A percentile compares a stretch with the other conserved stretches of the same genome.
Evolutionary conservation across 1,284 basidiomycete species (phyloP).

Genomic region (Boletus sp.): DNA sequence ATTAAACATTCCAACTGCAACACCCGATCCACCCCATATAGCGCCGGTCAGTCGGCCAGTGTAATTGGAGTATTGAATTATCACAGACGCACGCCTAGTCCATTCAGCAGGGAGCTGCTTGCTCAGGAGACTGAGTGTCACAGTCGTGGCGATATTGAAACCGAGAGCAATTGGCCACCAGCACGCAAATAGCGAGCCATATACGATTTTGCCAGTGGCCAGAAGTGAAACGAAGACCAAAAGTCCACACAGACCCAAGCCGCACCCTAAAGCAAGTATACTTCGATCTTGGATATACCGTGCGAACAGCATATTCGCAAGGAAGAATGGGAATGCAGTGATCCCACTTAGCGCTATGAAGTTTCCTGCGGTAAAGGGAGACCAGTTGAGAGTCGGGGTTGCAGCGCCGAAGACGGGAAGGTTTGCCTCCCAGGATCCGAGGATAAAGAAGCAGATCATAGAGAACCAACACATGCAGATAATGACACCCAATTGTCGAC

Average conservation of each 20-base stretch:
- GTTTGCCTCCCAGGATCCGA: slow-evolving; percentile 70
- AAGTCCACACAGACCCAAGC: slow-evolving; percentile 50
- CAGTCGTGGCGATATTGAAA: slow-evolving; percentile 65
- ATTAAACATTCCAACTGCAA: slow-evolving; percentile 59
- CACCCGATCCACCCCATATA: slow-evolving; percentile 63
- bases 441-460: slow-evolving; percentile 71
- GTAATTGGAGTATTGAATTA: slow-evolving; percentile 68
- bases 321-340: slow-evolving; percentile 61
- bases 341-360: slow-evolving; percentile 67
- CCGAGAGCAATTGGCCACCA: slow-evolving; percentile 69
- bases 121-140: slow-evolving; percentile 59
- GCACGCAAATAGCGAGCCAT: slow-evolving; percentile 52
- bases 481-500: slow-evolving; percentile 49
- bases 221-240: slow-evolving; percentile 49
- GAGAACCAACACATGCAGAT: slow-evolving; percentile 68
- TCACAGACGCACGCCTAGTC: slow-evolving; percentile 54
- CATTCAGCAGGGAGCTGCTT: slow-evolving; percentile 63
- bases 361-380: slow-evolving; percentile 63
- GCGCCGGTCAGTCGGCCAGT: slow-evolving; percentile 59
- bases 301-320: slow-evolving; percentile 55
- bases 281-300: slow-evolving; percentile 58
- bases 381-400: slow-evolving; percentile 45
- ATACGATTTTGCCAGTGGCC: slow-evolving; percentile 39
- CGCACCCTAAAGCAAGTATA: slow-evolving; percentile 52
- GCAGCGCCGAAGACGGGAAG: slow-evolving; percentile 60